phyloP scores from a whole-genome alignment of 108 stramenopile species.

The Fistulifera pelliculosa region DNA sequence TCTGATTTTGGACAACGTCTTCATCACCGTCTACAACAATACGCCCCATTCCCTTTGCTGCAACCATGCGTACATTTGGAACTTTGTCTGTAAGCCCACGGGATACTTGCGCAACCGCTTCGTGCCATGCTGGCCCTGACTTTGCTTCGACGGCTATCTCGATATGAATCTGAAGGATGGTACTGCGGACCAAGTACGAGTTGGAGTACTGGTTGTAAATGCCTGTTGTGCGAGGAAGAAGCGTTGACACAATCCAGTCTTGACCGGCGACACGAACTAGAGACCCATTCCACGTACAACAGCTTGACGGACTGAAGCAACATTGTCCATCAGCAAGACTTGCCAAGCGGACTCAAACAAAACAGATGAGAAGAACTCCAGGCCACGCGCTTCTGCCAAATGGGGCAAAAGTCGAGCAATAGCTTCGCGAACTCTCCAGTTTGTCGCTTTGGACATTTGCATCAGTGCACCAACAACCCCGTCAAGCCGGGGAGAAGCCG shows the following conservation, averaged over 20 bases:
- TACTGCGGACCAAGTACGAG: slow-evolving; percentile 73
- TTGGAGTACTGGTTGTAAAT: slow-evolving; percentile 64
- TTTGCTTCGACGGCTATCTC: slow-evolving; percentile 34
- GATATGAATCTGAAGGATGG: slow-evolving; percentile 61
- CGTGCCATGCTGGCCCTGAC: slow-evolving; percentile 38
- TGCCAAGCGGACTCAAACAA: slow-evolving; percentile 78
- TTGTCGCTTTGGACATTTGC: slow-evolving; percentile 74
- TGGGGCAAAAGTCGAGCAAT: slow-evolving; percentile 68
- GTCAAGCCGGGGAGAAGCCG: slow-evolving; percentile 73
- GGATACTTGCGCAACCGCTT: slow-evolving; percentile 38
- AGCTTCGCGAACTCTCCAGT: slow-evolving; percentile 82
- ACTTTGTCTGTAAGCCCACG: slow-evolving; percentile 69
- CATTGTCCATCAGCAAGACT: slow-evolving; percentile 69
- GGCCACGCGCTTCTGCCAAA: slow-evolving; percentile 75
- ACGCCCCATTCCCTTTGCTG: slow-evolving; percentile 54
- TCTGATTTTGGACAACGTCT: slow-evolving; percentile 20
- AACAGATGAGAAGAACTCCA: slow-evolving; percentile 65
- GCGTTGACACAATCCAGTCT: slow-evolving; percentile 62
- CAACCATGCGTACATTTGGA: slow-evolving; percentile 82
- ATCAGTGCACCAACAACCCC: slow-evolving; percentile 69
- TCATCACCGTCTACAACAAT: slow-evolving; percentile 26
- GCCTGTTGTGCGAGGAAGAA: slow-evolving; percentile 53
- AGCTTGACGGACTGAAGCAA: slow-evolving; percentile 64
- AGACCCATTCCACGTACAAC: slow-evolving; percentile 66
- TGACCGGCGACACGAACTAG: slow-evolving; percentile 67